These are phyloP conservation scores for Gliomastix tumulicola DNA, from an alignment of 2,329 filamentous ascomycete species.

Conservation along the genomic window DNA sequence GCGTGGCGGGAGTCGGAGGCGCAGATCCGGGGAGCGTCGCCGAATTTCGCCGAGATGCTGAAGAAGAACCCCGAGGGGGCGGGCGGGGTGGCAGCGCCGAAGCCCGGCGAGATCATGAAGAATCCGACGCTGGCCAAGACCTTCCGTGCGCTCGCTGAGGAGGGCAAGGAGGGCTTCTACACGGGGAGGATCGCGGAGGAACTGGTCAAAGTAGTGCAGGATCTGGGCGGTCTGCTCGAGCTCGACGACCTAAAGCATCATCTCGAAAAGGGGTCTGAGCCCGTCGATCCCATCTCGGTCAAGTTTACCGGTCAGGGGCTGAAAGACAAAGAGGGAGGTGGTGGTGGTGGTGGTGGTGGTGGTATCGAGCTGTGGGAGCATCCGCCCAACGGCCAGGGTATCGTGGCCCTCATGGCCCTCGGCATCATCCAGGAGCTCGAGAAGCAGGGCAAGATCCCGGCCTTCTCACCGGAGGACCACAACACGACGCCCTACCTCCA, in stretches of 20 bases:
- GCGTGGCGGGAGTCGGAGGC: constrained; percentile 67
- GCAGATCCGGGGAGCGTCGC: constrained; percentile 63
- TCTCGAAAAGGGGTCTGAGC: constrained; percentile 59
- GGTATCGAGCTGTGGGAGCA: constrained; percentile 91
- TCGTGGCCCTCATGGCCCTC: constrained; percentile 88
- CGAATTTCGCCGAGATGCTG: constrained; percentile 81
- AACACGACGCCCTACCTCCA: constrained; percentile 80
- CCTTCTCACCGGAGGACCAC: constrained; percentile 64
- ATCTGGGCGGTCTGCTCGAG: constrained; percentile 70
- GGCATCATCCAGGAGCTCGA: constrained; percentile 88
- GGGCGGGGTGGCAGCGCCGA: constrained; percentile 68
- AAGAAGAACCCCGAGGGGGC: constrained; percentile 64
- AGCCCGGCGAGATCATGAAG: constrained; percentile 79
- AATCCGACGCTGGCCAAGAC: constrained; percentile 77
- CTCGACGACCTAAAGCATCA: constrained; percentile 78
- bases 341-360: constrained; percentile 15
- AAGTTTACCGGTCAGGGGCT: constrained; percentile 62
- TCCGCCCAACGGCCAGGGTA: constrained; percentile 91
- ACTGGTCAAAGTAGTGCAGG: constrained; percentile 69
- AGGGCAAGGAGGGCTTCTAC: constrained; percentile 91
- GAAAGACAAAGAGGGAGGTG: too few relatives aligned
- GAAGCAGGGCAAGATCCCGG: constrained; percentile 64
- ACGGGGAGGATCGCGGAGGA: constrained; percentile 74
- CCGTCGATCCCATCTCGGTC: constrained; percentile 79
- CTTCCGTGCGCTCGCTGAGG: constrained; percentile 67